phyloP scores from a whole-genome alignment of 108 stramenopile genomes.

The Skeletonema potamos region DNA sequence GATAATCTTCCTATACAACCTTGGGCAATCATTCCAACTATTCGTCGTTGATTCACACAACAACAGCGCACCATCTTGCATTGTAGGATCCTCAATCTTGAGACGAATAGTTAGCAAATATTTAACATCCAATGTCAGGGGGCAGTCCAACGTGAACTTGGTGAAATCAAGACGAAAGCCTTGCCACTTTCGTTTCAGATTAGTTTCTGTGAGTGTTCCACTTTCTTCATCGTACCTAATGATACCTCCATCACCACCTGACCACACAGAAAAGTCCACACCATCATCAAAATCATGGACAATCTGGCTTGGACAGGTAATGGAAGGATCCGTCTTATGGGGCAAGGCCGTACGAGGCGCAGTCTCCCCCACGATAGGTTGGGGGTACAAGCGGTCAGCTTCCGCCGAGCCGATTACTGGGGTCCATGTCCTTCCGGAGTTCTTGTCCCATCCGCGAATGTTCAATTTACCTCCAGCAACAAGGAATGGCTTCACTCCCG shows the following conservation, averaged over 20 bases:
- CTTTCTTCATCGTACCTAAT: conserved; percentile 9
- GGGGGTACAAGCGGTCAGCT: conserved; percentile 12
- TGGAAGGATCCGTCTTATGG: conserved; percentile 7
- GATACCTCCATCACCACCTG: conserved; percentile 31
- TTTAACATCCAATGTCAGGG: conserved; percentile 8
- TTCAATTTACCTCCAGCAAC: conserved; percentile 65
- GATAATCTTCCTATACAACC: conserved; percentile 22
- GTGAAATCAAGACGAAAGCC: conserved; percentile 36
- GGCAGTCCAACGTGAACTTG: conserved; percentile 20
- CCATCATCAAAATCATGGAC: conserved; percentile 24
- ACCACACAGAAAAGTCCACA: conserved; percentile 31
- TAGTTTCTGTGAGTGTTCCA: conserved; percentile 9
- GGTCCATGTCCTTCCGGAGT: conserved; percentile 27
- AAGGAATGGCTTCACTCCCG: conserved; percentile 59
- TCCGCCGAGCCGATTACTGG: conserved; percentile 23
- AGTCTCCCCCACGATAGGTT: not conserved
- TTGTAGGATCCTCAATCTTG: conserved; percentile 38
- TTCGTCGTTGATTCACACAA: conserved; percentile 18
- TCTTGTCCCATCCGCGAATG: conserved; percentile 44
- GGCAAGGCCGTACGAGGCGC: not conserved
- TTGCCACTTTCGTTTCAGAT: conserved; percentile 7
- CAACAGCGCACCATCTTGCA: conserved; percentile 8
- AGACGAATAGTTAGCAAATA: conserved; percentile 53
- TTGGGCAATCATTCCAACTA: conserved; percentile 17
- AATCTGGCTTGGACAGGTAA: conserved; percentile 26